Conservation (phyloP, 2,329 filamentous ascomycete genomes). For the Magnaporthales sp. region DNA sequence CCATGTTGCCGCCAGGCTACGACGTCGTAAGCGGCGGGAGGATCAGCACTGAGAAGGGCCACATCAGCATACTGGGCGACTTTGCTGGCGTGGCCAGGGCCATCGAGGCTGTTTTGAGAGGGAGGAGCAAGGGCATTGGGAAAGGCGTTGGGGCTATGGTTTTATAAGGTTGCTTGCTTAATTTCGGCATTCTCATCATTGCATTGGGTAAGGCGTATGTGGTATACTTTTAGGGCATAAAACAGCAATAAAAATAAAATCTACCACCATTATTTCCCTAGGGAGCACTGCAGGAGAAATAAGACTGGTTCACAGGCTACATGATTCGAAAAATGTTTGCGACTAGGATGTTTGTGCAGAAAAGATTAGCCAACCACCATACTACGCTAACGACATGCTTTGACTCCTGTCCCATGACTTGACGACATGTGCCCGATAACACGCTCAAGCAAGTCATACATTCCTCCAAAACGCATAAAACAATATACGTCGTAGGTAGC, state of each 20-base stretch:
- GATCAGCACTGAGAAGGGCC: constrained; percentile 73
- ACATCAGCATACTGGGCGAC: constrained; percentile 82
- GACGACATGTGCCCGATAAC: not conserved
- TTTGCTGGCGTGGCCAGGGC: constrained; percentile 71
- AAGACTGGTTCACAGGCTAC: not conserved
- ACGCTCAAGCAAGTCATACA: not conserved
- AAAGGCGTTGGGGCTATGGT: not conserved
- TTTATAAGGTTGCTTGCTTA: not conserved
- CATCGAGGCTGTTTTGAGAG: constrained; percentile 58
- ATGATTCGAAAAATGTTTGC: not conserved
- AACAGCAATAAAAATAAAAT: not conserved
- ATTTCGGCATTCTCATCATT: not conserved
- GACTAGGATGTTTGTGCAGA: not conserved
- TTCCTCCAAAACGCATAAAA: not conserved
- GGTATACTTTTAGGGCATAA: not conserved
- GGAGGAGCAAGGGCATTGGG: constrained; percentile 65
- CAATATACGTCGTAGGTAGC: not conserved
- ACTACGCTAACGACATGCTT: not conserved
- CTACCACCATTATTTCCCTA: no score
- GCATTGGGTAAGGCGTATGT: not conserved
- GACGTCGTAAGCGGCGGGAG: constrained; percentile 62
- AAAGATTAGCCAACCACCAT: not conserved
- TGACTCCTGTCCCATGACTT: not conserved
- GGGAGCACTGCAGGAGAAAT: not conserved
- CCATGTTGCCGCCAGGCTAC: constrained; percentile 79